Conservation (phyloP, 495 filamentous ascomycete species). For the Physcia stellaris region DNA sequence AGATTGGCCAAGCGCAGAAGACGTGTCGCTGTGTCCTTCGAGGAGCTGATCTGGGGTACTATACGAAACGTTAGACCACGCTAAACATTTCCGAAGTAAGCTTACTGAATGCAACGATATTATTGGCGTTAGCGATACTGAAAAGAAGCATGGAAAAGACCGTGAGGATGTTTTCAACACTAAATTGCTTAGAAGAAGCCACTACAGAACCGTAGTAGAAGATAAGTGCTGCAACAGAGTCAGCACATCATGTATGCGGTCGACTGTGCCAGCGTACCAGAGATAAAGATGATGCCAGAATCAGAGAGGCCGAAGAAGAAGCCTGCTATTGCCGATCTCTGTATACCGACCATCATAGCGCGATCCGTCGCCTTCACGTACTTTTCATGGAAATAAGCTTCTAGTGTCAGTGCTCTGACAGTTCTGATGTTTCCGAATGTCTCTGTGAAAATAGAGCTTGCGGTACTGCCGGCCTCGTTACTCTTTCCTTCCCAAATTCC, state of each 20-base stretch:
- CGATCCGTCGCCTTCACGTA: slow-evolving; percentile 34
- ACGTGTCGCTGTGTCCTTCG: slow-evolving; percentile 55
- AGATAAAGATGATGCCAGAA: slow-evolving; percentile 52
- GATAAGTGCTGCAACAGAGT: slow-evolving; percentile 64
- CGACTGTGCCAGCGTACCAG: no score
- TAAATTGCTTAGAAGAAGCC: slow-evolving; percentile 30
- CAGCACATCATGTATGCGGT: no score
- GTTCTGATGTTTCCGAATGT: slow-evolving; percentile 73
- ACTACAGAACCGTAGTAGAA: slow-evolving; percentile 72
- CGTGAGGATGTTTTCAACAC: slow-evolving; percentile 46
- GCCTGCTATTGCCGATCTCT: slow-evolving; percentile 49
- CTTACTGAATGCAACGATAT: slow-evolving; percentile 49
- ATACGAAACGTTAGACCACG: slow-evolving; percentile 7
- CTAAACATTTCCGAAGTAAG: slow-evolving; percentile 1
- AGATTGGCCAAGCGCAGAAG: slow-evolving; percentile 61
- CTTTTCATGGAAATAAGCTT: slow-evolving; percentile 58
- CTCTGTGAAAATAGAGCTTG: slow-evolving; percentile 54
- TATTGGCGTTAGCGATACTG: slow-evolving; percentile 55
- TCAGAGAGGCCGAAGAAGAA: slow-evolving; percentile 65
- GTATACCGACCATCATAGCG: slow-evolving; percentile 41
- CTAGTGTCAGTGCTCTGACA: slow-evolving; percentile 65
- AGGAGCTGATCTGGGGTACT: slow-evolving; percentile 68
- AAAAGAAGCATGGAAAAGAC: slow-evolving; percentile 78
- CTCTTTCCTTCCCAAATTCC: slow-evolving; percentile 57
- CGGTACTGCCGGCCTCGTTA: slow-evolving; percentile 41